Conservation (phyloP, 805 yeast species). For the Candida mattraensis region DNA sequence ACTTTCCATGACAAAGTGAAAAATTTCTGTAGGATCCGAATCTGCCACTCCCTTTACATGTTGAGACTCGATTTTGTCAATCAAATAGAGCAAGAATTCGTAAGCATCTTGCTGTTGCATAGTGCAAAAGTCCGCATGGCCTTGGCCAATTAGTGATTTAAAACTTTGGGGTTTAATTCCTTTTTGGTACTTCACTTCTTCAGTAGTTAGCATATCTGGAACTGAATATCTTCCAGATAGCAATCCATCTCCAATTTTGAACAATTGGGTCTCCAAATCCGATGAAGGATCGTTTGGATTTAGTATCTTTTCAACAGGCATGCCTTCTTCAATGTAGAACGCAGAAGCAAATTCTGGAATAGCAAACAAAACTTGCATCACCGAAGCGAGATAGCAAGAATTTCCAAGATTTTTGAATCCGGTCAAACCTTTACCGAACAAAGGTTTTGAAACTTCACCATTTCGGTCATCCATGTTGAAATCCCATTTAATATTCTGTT, state of each 20-base stretch:
- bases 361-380: constrained; percentile 67
- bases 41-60: constrained; percentile 34
- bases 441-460: constrained; percentile 63
- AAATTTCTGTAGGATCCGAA: constrained; percentile 48
- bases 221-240: constrained; percentile 69
- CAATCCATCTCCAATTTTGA: constrained; percentile 79
- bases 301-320: constrained; percentile 33
- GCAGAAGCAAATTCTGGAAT: constrained; percentile 41
- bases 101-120: constrained; percentile 94
- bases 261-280: constrained; percentile 71
- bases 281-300: constrained; percentile 53
- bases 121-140: constrained; percentile 79
- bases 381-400: constrained; percentile 86
- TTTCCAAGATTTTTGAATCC: constrained; percentile 92
- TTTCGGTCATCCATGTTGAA: constrained; percentile 73
- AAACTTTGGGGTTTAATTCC: constrained; percentile 80
- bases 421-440: constrained; percentile 75
- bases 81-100: constrained; percentile 75
- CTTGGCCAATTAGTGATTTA: constrained; percentile 72
- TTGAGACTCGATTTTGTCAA: constrained; percentile 58
- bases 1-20: constrained; percentile 65
- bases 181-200: constrained; percentile 53
- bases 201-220: constrained; percentile 47
- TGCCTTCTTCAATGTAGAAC: constrained; percentile 34
- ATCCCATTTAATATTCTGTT: constrained; percentile 92